Evolutionary conservation across 1,139 yeast species (phyloP).

Genomic region (Geotrichum cucujoidarum): DNA sequence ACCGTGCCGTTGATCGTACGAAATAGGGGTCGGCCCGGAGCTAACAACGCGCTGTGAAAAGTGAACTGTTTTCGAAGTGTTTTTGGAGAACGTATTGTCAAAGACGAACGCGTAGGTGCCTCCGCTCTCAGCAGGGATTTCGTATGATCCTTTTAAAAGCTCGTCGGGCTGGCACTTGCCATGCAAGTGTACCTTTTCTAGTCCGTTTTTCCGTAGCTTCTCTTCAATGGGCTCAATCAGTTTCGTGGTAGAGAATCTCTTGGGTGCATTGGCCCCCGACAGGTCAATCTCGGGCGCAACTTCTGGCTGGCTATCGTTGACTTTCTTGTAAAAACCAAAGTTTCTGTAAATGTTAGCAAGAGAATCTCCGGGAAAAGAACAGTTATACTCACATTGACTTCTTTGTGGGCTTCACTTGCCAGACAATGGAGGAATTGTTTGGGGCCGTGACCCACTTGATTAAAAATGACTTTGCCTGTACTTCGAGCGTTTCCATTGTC

Average conservation of each 20-base stretch:
- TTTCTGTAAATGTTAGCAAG: constrained; percentile 30
- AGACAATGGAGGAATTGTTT: constrained; percentile 58
- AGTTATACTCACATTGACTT: constrained; percentile 51
- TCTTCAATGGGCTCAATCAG: constrained; percentile 29
- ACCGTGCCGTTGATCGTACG: neutral
- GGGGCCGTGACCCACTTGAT: constrained; percentile 87
- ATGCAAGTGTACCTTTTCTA: constrained; percentile 34
- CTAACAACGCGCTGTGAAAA: constrained; percentile 51
- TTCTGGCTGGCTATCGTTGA: neutral
- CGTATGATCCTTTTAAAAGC: constrained; percentile 51
- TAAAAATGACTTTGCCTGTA: constrained; percentile 81
- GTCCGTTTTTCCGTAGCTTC: constrained; percentile 34
- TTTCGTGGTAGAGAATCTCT: constrained; percentile 5
- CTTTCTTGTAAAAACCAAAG: constrained; percentile 48
- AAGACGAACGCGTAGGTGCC: constrained; percentile 83
- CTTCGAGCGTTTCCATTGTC: constrained; percentile 89
- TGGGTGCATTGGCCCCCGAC: constrained; percentile 6
- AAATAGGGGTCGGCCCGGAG: constrained; percentile 13
- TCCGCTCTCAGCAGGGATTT: constrained; percentile 43
- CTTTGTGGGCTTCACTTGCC: constrained; percentile 80
- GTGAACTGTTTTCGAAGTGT: constrained; percentile 71
- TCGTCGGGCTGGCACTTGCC: constrained; percentile 39
- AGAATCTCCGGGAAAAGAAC: neutral
- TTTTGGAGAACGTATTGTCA: constrained; percentile 88
- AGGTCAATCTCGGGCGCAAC: constrained; percentile 1